Evolutionary conservation across 225 moss, liverwort and hornwort genomes (phyloP), one percentile per base, ranked within the genome.

Genomic region (Pseudoscleropodium purum): DNA sequence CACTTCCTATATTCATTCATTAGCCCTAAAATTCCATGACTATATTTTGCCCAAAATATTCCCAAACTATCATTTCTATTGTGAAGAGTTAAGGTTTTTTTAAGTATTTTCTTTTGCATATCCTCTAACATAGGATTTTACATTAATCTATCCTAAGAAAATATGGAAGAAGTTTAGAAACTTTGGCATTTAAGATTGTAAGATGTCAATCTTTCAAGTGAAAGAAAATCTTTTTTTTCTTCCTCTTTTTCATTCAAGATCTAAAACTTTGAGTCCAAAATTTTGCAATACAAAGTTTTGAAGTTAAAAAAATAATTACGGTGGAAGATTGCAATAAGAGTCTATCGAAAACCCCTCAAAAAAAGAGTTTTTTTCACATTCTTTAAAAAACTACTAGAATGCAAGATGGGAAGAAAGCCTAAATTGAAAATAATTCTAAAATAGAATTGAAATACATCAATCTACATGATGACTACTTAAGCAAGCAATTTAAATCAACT

Each of bases 91-190:
- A 72, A 43, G 6, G 6, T 1, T 9, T 8, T 0, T 21, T 12
- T 21, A n/a, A 24, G 4, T 8, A 2, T 0, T 25, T 39, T 43
- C 27, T 16, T 29, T 29, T 14, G 5, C 10, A 29, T 45, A 45
- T 29, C 6, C 2, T 5, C 1, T 3, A 11, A 11, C 0, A 6
- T 30, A 30, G 6, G 2, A 74, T 74, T 6, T 45, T 74, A 16
- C 2, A 10, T 29, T 29, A 73, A 2, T 9, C 16, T 17, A 45
- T 3, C 2, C 2, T 30, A 6, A 74, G 2, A 73, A 73, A 29
- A 2, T 74, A 0, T 43, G 2, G 8, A 74, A 74, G 18, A 74
- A 45, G 10, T 74, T 74, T 9, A 16, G 3, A 74, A 74, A 74
- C 6, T 17, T 45, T 29, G 10, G 6, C 29, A 45, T 30, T 30